A percentile compares a stretch with the other conserved stretches of the same genome.
Evolutionary conservation across 2,329 filamentous ascomycete genomes (phyloP).

Genomic region (Chaetomium olivaceum): DNA sequence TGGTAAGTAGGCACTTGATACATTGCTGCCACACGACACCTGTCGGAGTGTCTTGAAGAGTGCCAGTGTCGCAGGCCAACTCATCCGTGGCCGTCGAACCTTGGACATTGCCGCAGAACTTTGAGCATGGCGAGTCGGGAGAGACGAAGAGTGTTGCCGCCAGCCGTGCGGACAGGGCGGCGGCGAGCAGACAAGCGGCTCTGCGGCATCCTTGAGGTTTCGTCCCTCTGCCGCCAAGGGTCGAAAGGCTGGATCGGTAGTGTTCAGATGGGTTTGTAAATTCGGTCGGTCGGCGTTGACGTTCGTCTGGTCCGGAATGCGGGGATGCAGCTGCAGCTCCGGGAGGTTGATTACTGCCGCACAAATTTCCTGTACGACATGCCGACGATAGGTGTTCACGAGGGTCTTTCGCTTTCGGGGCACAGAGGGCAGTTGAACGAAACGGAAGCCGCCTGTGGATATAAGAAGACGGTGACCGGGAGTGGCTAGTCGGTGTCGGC

Average conservation of each 20-base stretch:
- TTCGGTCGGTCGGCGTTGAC: constrained; percentile 8
- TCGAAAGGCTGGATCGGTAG: background rate
- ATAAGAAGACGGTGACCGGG: background rate
- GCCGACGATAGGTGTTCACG: constrained; percentile 15
- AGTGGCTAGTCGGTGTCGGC: background rate
- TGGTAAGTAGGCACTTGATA: constrained; percentile 53
- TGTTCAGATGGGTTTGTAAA: background rate
- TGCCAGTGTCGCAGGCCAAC: constrained; percentile 49
- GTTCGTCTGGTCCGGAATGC: constrained; percentile 14
- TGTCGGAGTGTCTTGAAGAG: constrained; percentile 41
- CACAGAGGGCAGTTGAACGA: background rate
- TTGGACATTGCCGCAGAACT: constrained; percentile 56
- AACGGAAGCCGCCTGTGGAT: background rate
- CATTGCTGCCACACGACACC: constrained; percentile 56
- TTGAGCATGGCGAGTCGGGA: constrained; percentile 50
- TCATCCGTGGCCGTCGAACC: constrained; percentile 48
- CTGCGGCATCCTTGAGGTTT: constrained; percentile 25
- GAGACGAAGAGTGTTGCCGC: constrained; percentile 46
- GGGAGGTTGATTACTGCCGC: constrained; percentile 28
- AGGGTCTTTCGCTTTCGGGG: background rate
- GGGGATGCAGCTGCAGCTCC: constrained; percentile 28
- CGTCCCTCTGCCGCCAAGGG: background rate
- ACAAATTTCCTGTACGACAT: constrained; percentile 28
- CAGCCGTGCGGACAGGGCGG: constrained; percentile 27
- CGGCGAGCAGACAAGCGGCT: constrained; percentile 20